Base-by-base conservation (phyloP, 179 eudicot species). In the Spergularia azorica region DNA sequence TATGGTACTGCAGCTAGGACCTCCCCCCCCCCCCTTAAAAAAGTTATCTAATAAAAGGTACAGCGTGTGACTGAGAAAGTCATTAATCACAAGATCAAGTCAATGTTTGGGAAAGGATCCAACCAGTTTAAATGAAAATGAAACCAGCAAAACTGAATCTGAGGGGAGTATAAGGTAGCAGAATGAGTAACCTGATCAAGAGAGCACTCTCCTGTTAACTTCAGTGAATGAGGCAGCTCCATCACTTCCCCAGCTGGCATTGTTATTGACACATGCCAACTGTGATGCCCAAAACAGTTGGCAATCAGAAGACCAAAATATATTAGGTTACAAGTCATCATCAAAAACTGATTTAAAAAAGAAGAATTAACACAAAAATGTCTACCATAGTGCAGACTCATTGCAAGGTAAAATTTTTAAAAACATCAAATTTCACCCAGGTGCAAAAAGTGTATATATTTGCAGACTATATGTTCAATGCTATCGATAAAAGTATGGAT, bases 231-330 rank as follows among this genome's bases (percentile, higher is more conserved):
- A 21, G 99, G 98, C 58, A 86, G 76, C 14, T 89, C 87, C 79
- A 84, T 70, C 59, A 83, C 76, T 83, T 86, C 87, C 71, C 94
- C 95, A 66, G 88, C 86, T 57, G 97, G 95, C 96, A 94, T 94
- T 62, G 86, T 87, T 75, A 96, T 72, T 9, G 90, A 82, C 63
- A 88, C 86, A 55, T 89, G 88, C 99, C 99, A 96, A 85, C 99
- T 96, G 93, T 85, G 79, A 58, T 52, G 56, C 71, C 17, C 63
- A 32, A 21, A 56, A 36, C 41, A 50, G 14, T 62, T 48, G 6
- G 10, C 12, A 52, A 58, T 39, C 6, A 70, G 26, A 69, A 20
- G 14, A 1, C 41, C 43, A 21, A 50, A 52, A 54, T 66, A 67
- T 32, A 4, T 17, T 52, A 38, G 10, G 38, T 68, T 68, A 48